Conservation (phyloP, 768 basidiomycete genomes). For the Omphalotus guepiniiformis region DNA sequence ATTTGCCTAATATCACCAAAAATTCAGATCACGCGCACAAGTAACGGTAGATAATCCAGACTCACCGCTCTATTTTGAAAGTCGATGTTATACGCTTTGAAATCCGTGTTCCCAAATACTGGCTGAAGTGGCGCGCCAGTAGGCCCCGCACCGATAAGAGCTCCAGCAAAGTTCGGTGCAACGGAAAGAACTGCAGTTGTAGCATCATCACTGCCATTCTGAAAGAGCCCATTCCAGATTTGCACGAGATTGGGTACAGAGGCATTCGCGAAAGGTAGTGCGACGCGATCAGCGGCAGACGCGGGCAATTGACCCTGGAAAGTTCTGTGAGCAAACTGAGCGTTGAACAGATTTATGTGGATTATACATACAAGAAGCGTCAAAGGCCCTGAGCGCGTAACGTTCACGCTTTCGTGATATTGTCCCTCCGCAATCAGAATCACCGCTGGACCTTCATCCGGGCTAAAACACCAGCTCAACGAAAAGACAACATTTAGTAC, state of each 20-base stretch:
- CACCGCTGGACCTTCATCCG: slow-evolving; percentile 31
- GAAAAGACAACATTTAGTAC: background rate
- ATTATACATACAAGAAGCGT: slow-evolving; percentile 45
- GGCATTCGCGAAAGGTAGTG: slow-evolving; percentile 37
- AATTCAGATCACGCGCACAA: background rate
- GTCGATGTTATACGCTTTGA: slow-evolving; percentile 64
- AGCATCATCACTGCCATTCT: slow-evolving; percentile 47
- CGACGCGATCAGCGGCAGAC: slow-evolving; percentile 20
- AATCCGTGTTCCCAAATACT: slow-evolving; percentile 51
- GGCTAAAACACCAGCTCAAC: no score
- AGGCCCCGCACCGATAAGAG: slow-evolving; percentile 57
- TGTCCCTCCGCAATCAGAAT: slow-evolving; percentile 57
- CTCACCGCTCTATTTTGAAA: slow-evolving; percentile 64
- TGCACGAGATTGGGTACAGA: slow-evolving; percentile 47
- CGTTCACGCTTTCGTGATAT: slow-evolving; percentile 57
- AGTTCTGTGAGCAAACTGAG: slow-evolving; percentile 8
- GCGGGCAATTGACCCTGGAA: slow-evolving; percentile 48
- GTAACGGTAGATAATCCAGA: slow-evolving; percentile 4
- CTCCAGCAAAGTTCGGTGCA: slow-evolving; percentile 50
- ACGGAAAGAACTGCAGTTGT: slow-evolving; percentile 56
- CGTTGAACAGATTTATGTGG: background rate
- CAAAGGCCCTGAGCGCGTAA: slow-evolving; percentile 49
- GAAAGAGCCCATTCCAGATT: slow-evolving; percentile 45
- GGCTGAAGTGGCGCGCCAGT: slow-evolving; percentile 51
- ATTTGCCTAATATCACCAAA: slow-evolving; percentile 35